Percentiles rank a stretch among this genome's conserved stretches.
phyloP scores from a whole-genome alignment of 2,329 filamentous ascomycete genomes.

The Alternaria sp. region DNA sequence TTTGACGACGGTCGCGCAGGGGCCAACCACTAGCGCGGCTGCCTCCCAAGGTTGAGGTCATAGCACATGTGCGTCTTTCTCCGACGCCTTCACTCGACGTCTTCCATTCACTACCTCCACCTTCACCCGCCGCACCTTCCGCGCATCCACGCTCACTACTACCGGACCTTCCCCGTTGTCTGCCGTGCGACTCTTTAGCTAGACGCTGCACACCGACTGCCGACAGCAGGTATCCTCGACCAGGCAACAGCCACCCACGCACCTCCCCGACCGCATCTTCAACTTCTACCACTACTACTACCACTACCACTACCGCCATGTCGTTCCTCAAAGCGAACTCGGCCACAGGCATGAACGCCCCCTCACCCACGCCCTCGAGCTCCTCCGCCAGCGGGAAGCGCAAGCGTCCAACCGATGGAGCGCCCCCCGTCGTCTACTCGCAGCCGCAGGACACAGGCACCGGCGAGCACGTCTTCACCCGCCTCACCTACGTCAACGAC shows the following conservation, averaged over 20 bases:
- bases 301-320: constrained; percentile 33
- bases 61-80: constrained; percentile 9
- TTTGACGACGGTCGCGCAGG: constrained; percentile 23
- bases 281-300: background rate
- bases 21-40: constrained; percentile 17
- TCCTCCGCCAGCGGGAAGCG: constrained; percentile 54
- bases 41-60: constrained; percentile 18
- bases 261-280: background rate
- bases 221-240: background rate
- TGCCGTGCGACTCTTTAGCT: constrained; percentile 41
- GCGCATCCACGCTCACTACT: constrained; percentile 5
- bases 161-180: background rate
- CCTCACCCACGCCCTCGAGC: constrained; percentile 64
- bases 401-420: constrained; percentile 62
- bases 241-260: background rate
- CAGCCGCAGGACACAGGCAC: constrained; percentile 78
- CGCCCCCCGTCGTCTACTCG: constrained; percentile 66
- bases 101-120: background rate
- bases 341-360: constrained; percentile 55
- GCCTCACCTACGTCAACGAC: constrained; percentile 85
- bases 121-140: background rate
- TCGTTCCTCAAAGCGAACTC: constrained; percentile 43
- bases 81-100: background rate
- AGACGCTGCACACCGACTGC: constrained; percentile 34
- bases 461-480: constrained; percentile 81